A percentile compares a stretch with the other conserved stretches of the same genome.
Conservation (phyloP, 1,284 basidiomycete species). For the Volvariella volvacea region DNA sequence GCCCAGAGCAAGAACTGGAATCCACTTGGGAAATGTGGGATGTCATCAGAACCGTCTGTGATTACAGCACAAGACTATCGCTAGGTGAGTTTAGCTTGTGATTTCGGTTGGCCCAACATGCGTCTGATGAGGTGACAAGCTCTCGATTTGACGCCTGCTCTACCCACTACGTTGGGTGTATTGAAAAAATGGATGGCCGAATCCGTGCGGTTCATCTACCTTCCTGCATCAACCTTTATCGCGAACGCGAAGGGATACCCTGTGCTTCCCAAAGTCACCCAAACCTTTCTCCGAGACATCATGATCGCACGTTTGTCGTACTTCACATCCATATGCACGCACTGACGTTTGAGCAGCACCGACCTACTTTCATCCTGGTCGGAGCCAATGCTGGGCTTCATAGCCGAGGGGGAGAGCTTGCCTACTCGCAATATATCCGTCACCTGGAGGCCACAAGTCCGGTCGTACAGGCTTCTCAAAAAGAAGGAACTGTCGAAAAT, state of each 20-base stretch:
- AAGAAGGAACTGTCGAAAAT: slow-evolving; percentile 71
- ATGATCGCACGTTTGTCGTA: slow-evolving; percentile 60
- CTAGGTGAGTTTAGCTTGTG: slow-evolving; percentile 52
- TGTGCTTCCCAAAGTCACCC: slow-evolving; percentile 88
- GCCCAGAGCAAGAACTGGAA: slow-evolving; percentile 59
- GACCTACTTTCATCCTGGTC: slow-evolving; percentile 77
- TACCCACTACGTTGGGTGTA: slow-evolving; percentile 70
- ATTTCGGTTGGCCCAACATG: slow-evolving; percentile 1
- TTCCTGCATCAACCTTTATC: slow-evolving; percentile 89
- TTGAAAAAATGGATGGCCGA: slow-evolving; percentile 89
- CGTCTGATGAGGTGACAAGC: slow-evolving; percentile 36
- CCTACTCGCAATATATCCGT: slow-evolving; percentile 87
- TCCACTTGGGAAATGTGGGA: slow-evolving; percentile 99
- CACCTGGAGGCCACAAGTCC: slow-evolving; percentile 77
- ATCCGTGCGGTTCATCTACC: slow-evolving; percentile 80
- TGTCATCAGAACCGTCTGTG: slow-evolving; percentile 82
- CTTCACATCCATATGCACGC: slow-evolving; percentile 11
- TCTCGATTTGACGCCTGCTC: slow-evolving; percentile 83
- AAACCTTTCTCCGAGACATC: slow-evolving; percentile 81
- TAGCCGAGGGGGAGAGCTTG: slow-evolving; percentile 73
- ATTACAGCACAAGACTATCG: slow-evolving; percentile 77
- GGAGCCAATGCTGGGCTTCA: slow-evolving; percentile 62
- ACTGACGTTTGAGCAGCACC: slow-evolving; percentile 44
- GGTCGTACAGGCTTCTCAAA: slow-evolving; percentile 49
- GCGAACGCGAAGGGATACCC: slow-evolving; percentile 97